Conservation (phyloP, 768 basidiomycete genomes). For the Termitomyces sp. region DNA sequence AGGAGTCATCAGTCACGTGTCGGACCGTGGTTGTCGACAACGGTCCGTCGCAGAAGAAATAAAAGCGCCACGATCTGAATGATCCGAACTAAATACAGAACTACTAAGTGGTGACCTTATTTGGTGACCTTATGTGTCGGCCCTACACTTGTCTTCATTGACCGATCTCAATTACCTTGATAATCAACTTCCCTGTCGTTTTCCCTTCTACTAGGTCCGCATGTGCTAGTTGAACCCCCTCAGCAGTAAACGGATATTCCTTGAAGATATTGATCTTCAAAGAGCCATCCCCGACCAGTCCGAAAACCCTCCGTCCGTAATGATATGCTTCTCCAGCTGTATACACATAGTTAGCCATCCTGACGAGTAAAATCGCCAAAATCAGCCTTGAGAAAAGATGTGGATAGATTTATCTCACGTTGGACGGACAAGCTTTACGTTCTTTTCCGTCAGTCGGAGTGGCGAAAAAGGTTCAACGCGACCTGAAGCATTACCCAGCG, state of each 20-base stretch:
- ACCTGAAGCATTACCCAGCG: constrained; percentile 89
- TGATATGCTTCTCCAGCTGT: constrained; percentile 66
- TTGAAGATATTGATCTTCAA: constrained; percentile 65
- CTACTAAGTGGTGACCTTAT: no score
- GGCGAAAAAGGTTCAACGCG: constrained; percentile 70
- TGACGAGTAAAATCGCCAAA: constrained; percentile 20
- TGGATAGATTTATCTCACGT: constrained; percentile 37
- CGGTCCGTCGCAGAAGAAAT: background rate
- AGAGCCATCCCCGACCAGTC: constrained; percentile 48
- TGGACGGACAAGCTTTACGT: constrained; percentile 70
- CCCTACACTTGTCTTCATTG: no score
- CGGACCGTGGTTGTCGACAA: background rate
- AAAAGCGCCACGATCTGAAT: no score
- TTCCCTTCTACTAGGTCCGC: constrained; percentile 69
- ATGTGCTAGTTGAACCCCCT: constrained; percentile 75
- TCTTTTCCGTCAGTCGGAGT: constrained; percentile 72
- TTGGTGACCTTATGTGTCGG: no score
- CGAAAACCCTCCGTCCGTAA: constrained; percentile 64
- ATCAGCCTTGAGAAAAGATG: background rate
- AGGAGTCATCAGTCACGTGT: constrained; percentile 2
- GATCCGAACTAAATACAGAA: no score
- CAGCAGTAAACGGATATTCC: constrained; percentile 79
- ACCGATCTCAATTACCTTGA: constrained; percentile 45
- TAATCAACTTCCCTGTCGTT: constrained; percentile 80
- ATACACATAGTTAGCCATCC: constrained; percentile 63